A percentile compares a stretch with the other conserved stretches of the same genome.
These are phyloP conservation scores for Fraxinus quadrangulata DNA, from an alignment of 257 asterid species.

Conservation along the genomic window DNA sequence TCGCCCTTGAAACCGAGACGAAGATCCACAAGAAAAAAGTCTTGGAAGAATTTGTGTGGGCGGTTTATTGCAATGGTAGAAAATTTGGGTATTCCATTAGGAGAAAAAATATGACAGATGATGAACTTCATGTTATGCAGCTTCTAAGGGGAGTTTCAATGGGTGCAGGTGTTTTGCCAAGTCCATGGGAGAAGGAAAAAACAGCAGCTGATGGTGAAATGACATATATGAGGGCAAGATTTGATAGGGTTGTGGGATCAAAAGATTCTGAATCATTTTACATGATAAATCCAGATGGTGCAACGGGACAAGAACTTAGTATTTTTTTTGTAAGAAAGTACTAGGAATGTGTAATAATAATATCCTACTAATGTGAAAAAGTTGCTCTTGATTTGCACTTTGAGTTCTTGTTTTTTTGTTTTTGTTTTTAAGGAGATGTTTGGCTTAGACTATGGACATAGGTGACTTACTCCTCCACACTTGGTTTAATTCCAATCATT, in stretches of 20 bases:
- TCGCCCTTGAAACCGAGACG: slow-evolving; percentile 78
- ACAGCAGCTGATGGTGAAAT: slow-evolving; percentile 53
- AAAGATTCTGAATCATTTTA: slow-evolving; percentile 81
- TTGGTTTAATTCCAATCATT: too few species aligned
- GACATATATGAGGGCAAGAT: slow-evolving; percentile 83
- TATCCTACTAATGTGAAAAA: neutral
- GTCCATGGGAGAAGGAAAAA: slow-evolving; percentile 43
- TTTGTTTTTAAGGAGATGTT: too few species aligned
- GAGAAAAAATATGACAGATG: slow-evolving; percentile 71
- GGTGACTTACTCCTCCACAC: too few species aligned
- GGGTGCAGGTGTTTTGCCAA: slow-evolving; percentile 95
- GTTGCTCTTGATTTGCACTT: too few species aligned
- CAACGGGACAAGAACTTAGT: slow-evolving; percentile 82
- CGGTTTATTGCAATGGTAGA: slow-evolving; percentile 77
- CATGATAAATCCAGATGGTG: slow-evolving; percentile 92
- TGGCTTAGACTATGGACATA: too few species aligned
- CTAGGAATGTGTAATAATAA: slow-evolving; percentile 13
- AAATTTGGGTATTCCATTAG: slow-evolving; percentile 72
- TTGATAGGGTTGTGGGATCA: slow-evolving; percentile 76
- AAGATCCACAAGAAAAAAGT: slow-evolving; percentile 66
- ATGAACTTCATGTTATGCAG: slow-evolving; percentile 73
- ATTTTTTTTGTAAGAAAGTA: slow-evolving; percentile 64
- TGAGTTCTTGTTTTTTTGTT: too few species aligned
- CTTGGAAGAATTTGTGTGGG: slow-evolving; percentile 90
- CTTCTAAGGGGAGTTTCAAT: slow-evolving; percentile 81